Percentiles rank a stretch among this genome's conserved stretches.
Conservation (phyloP, 352 stramenopile species). For the Pythium monospermum region DNA sequence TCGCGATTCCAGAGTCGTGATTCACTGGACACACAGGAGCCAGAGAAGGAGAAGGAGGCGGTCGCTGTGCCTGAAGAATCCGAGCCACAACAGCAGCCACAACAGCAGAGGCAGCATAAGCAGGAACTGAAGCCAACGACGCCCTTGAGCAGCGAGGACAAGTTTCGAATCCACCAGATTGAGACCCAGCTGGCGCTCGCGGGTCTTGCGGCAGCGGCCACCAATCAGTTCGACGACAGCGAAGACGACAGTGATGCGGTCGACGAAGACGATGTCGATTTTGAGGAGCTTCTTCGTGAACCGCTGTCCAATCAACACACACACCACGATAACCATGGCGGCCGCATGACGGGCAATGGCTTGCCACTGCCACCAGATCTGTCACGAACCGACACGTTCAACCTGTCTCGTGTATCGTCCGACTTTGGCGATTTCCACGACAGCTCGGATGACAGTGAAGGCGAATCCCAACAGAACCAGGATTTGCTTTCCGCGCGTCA, state of each 20-base stretch:
- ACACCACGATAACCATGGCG: background rate
- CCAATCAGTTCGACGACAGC: too few species aligned
- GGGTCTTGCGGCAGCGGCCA: too few species aligned
- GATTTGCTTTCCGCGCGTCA: conserved; percentile 22
- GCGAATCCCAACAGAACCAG: conserved; percentile 6
- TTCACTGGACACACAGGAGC: too few species aligned
- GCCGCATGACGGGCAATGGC: background rate
- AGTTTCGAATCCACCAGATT: too few species aligned
- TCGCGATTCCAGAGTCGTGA: conserved; percentile 20
- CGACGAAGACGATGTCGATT: conserved; percentile 19
- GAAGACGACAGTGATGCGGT: conserved; percentile 6
- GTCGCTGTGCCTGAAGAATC: too few species aligned
- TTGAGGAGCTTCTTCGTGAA: conserved; percentile 21
- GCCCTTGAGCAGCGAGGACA: too few species aligned
- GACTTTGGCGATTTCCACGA: conserved; percentile 17
- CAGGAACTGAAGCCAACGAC: too few species aligned
- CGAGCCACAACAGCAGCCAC: too few species aligned
- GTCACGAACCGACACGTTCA: conserved; percentile 12
- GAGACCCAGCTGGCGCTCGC: too few species aligned
- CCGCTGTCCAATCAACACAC: conserved; percentile 16
- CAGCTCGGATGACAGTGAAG: conserved; percentile 21
- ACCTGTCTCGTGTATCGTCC: background rate
- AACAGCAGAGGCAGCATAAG: too few species aligned
- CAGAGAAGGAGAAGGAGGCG: conserved; percentile 7
- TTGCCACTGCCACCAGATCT: too few species aligned